Percentiles rank a stretch among this genome's conserved stretches.
Evolutionary conservation across 108 stramenopile species (phyloP).

Genomic region (Stephanodiscus minutulus): DNA sequence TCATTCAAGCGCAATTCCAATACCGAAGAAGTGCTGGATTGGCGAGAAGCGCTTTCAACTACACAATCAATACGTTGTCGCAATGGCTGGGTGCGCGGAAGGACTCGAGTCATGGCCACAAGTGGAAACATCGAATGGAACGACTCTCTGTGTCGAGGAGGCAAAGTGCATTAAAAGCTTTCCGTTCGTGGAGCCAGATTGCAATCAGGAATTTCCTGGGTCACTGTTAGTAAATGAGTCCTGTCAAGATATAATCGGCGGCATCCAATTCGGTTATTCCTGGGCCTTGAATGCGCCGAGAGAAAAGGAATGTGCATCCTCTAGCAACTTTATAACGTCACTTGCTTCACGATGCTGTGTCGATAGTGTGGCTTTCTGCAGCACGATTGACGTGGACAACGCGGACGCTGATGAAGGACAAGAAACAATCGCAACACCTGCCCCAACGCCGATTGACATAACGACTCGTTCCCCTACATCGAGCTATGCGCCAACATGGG

Average conservation of each 20-base stretch:
- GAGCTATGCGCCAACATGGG: constrained; percentile 16
- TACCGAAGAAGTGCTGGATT: constrained; percentile 29
- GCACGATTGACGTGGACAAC: constrained; percentile 8
- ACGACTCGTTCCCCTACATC: constrained; percentile 12
- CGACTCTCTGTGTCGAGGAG: constrained; percentile 19
- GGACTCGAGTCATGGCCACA: constrained; percentile 31
- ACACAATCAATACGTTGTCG: constrained; percentile 32
- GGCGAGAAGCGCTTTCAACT: constrained; percentile 26
- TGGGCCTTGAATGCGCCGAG: constrained; percentile 23
- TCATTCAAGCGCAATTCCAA: constrained; percentile 14
- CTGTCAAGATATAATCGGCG: constrained; percentile 31
- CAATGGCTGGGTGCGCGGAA: constrained; percentile 26
- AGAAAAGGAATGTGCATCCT: constrained; percentile 22
- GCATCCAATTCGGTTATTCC: constrained; percentile 24
- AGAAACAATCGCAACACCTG: too few species aligned
- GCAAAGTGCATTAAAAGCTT: constrained; percentile 23
- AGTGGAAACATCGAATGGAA: constrained; percentile 7
- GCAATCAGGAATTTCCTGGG: constrained; percentile 17
- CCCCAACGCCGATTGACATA: not conserved
- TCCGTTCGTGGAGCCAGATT: constrained; percentile 21
- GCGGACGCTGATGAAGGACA: not conserved
- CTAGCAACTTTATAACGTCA: constrained; percentile 6
- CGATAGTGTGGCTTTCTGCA: constrained; percentile 26
- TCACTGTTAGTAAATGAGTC: constrained; percentile 21
- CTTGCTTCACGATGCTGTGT: constrained; percentile 26